Conservation (phyloP, 2,329 filamentous ascomycete species). For the Drechslerella dactyloides region DNA sequence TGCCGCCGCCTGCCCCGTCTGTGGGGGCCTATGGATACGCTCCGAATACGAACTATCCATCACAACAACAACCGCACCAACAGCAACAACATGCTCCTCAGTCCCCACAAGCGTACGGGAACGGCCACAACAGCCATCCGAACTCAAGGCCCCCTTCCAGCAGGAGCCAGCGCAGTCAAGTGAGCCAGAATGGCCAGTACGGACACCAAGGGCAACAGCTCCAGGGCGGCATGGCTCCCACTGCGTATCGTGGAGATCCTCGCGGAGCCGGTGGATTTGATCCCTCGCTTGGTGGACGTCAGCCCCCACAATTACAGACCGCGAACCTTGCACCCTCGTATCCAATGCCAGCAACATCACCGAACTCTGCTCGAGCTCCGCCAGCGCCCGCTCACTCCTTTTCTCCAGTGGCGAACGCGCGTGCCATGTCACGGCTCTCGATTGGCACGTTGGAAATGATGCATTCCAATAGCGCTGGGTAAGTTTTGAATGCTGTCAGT, state of each 20-base stretch:
- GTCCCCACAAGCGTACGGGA: conserved; percentile 10
- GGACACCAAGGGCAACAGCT: conserved; percentile 5
- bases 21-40: not conserved
- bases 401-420: conserved; percentile 39
- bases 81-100: conserved; percentile 1
- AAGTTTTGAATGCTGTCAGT: not conserved
- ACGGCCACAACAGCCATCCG: conserved; percentile 31
- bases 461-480: conserved; percentile 40
- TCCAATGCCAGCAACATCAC: conserved; percentile 33
- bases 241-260: conserved; percentile 34
- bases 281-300: conserved; percentile 34
- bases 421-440: conserved; percentile 46
- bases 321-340: conserved; percentile 23
- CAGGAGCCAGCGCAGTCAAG: conserved; percentile 24
- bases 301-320: conserved; percentile 44
- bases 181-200: conserved; percentile 32
- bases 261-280: conserved; percentile 42
- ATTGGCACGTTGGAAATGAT: conserved; percentile 47
- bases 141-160: conserved; percentile 46
- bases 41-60: conserved; percentile 6
- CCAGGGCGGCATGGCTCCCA: conserved; percentile 17
- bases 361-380: conserved; percentile 32
- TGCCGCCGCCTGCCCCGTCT: conserved; percentile 12
- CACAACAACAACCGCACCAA: conserved; percentile 7
- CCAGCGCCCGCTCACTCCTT: conserved; percentile 49